Base-by-base conservation (phyloP, 208 protist genomes). In the Leishmania mexicana region DNA sequence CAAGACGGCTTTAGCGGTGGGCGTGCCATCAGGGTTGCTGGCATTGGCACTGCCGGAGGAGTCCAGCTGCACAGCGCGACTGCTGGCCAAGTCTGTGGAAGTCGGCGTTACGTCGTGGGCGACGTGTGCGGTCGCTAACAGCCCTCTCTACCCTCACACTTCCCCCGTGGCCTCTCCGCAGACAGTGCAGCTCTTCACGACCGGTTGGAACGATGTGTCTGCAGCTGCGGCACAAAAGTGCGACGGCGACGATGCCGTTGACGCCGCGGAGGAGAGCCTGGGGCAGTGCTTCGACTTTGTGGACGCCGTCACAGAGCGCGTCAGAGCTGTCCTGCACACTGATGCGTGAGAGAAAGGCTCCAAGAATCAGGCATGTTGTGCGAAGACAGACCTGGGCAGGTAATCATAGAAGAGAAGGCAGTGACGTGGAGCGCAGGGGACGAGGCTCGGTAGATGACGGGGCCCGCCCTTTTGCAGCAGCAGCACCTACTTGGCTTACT, bases 1-100 rank as follows among this genome's bases (percentile, higher is more conserved):
- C 49, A 96, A 96, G 78, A 96, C 92, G 28, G 87, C 89, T n/a
- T 53, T 89, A 13, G 85, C 95, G 4, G 93, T 91, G 31, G 93
- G 93, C 38, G 87, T 96, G 72, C 70, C 88, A 35, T 28, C 86
- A 31, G 65, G 65, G 5, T 76, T 80, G 19, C 11, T 96, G n/a
- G 67, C 83, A 42, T 81, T 96, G 10, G 87, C 89, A 13, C 79
- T 96, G n/a, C 90, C 83, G 15, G 83, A 81, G n/a, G 72, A 78
- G 71, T 79, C 76, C 58, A 76, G 47, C 49, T 60, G 76, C 78
- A 87, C 67, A 1, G 72, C 80, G 40, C 81, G 84, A 40, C 84
- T 87, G n/a, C 49, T 96, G 42, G 42, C 75, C 31, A 93, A 90
- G 81, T 88, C 86, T 17, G 71, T 92, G 2, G 90, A 89, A 62